Evolutionary conservation across 1,284 basidiomycete genomes (phyloP), one percentile per base, ranked within the genome.

Genomic region (Leccinum subrobustum): DNA sequence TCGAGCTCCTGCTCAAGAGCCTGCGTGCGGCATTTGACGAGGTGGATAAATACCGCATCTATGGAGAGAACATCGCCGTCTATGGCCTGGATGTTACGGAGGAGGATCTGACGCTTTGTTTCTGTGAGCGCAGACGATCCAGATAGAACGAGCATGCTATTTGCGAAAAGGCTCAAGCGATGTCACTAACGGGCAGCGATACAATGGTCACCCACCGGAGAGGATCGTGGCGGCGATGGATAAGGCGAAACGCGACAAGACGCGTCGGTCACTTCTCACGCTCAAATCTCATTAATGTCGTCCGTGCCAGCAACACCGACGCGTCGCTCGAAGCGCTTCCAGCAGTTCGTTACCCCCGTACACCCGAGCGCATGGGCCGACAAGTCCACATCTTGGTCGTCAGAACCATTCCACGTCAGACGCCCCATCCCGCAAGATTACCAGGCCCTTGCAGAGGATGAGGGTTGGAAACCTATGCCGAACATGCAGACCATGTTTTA

Each of bases 11-110:
- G 69, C 65, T 88, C 81, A 0, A 83, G 76, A 2, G 74, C 72
- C 6, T 73, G 65, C 2, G 84, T 81, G 12, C 77, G 74, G 60
- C 86, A 83, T 64, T 91, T 86, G 67, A 98, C 84, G 35, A 96
- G 85, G 77, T 99, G 96, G 4, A 97, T 73, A 80, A 90, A 95
- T 63, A 96, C 79, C 6, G 93, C 89, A 67, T 98, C 94, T 55
- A 98, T 75, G 9, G 88, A 86, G 6, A 77, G 70, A 67, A 97
- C 76, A 44, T 79, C 75, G 1, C 88, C 77, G 52, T 81, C 77
- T 57, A 72, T 72, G 52, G 78, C 72, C 69, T 89, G 88, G 60
- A 95, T 83, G 52, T 81, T 76, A 56, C 79, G 77, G 59, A 96
- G 80, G 29, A 96, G 83, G 51, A 82, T 81, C 54, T 84, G 80